Evolutionary conservation across 768 basidiomycete genomes (phyloP).

Genomic region (Boletus rufocinnamomeus): DNA sequence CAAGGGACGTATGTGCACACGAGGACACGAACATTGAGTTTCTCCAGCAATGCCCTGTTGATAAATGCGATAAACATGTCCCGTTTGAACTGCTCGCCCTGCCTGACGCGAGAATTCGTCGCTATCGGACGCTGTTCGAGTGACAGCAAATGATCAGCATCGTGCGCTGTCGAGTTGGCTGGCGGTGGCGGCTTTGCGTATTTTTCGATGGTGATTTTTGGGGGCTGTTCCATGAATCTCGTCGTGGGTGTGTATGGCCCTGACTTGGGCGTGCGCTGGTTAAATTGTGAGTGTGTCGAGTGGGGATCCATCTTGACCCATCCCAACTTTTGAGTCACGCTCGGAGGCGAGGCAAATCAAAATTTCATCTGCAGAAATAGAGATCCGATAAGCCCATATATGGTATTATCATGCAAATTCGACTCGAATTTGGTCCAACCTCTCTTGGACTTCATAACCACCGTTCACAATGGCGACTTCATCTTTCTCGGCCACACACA

Average conservation of each 20-base stretch:
- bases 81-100: conserved; percentile 73
- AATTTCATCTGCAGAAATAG: conserved; percentile 3
- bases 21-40: conserved; percentile 55
- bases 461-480: conserved; percentile 49
- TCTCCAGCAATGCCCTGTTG: conserved; percentile 77
- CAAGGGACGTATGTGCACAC: conserved; percentile 9
- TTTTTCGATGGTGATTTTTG: conserved; percentile 46
- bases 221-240: conserved; percentile 46
- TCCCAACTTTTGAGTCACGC: background rate
- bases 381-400: conserved; percentile 11
- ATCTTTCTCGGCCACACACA: conserved; percentile 73
- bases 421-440: background rate
- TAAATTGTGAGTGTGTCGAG: conserved; percentile 73
- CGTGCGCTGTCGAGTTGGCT: conserved; percentile 24
- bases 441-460: conserved; percentile 1
- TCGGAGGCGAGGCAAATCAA: background rate
- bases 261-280: conserved; percentile 67
- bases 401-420: conserved; percentile 20
- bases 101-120: conserved; percentile 76
- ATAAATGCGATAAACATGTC: conserved; percentile 87
- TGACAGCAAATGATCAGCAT: conserved; percentile 16
- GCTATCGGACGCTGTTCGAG: conserved; percentile 58
- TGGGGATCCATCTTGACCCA: conserved; percentile 67
- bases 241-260: conserved; percentile 54
- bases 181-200: conserved; percentile 42